These are phyloP conservation scores for Globisporangium viniferum DNA, from an alignment of 352 stramenopile species.

Conservation along the genomic window DNA sequence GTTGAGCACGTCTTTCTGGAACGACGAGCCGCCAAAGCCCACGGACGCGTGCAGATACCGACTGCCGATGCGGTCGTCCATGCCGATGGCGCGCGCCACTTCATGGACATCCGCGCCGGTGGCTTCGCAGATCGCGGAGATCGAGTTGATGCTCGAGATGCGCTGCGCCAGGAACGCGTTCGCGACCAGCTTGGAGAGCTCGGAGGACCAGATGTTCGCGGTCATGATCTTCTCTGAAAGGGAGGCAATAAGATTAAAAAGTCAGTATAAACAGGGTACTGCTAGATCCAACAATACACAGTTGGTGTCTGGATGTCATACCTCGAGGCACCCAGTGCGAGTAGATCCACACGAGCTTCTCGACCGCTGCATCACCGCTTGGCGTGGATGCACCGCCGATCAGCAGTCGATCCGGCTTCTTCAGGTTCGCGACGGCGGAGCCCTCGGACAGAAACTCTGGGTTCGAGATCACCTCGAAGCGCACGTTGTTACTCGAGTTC, in stretches of 20 bases:
- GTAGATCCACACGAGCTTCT: slow-evolving; percentile 96
- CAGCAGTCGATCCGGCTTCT: slow-evolving; percentile 94
- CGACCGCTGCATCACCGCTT: slow-evolving; percentile 83
- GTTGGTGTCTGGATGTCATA: slow-evolving; percentile 3
- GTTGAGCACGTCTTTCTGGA: slow-evolving; percentile 99
- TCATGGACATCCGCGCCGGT: slow-evolving; percentile 98
- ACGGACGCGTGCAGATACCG: slow-evolving; percentile 98
- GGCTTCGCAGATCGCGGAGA: slow-evolving; percentile 98
- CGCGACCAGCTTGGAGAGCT: slow-evolving; percentile 99
- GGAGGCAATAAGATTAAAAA: too few relatives aligned
- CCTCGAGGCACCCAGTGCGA: slow-evolving; percentile 94
- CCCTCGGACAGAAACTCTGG: slow-evolving; percentile 99
- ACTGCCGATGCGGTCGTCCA: slow-evolving; percentile 97
- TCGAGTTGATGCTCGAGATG: slow-evolving; percentile 99
- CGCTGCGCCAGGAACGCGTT: slow-evolving; percentile 99
- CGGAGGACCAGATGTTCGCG: slow-evolving; percentile 99
- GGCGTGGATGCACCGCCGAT: slow-evolving; percentile 96
- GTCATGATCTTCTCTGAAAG: slow-evolving; percentile 94
- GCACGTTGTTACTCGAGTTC: slow-evolving; percentile 89
- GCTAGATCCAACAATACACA: too few relatives aligned
- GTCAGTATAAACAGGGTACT: background rate
- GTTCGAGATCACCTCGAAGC: slow-evolving; percentile 98
- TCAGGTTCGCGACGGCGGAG: slow-evolving; percentile 96
- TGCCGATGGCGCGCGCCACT: slow-evolving; percentile 96
- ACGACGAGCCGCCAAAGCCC: slow-evolving; percentile 98